phyloP scores from a whole-genome alignment of 176 grass and related monocot species.

The Echinochloa phyllopogon region DNA sequence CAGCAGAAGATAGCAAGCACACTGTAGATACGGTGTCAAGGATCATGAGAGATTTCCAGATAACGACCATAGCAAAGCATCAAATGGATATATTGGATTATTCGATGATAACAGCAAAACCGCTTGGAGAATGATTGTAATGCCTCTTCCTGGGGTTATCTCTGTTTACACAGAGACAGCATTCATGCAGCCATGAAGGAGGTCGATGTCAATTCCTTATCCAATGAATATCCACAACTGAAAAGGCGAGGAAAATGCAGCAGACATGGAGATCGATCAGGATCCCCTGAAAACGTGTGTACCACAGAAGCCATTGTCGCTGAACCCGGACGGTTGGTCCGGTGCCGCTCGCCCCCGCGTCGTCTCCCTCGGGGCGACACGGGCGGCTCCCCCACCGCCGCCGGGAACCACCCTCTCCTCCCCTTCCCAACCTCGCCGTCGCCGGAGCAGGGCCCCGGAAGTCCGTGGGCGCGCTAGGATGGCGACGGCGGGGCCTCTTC shows the following conservation, averaged over 20 bases:
- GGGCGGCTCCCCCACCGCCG: no score
- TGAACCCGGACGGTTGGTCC: neutral
- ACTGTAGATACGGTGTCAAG: constrained; percentile 3
- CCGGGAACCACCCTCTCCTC: no score
- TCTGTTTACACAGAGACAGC: neutral
- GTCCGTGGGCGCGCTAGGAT: no score
- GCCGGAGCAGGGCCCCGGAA: no score
- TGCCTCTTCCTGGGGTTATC: neutral
- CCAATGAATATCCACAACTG: neutral
- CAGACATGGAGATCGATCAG: constrained; percentile 18
- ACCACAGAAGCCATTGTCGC: neutral
- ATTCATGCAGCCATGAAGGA: neutral
- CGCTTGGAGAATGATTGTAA: neutral
- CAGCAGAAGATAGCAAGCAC: neutral
- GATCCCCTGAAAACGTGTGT: neutral
- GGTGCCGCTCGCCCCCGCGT: no score
- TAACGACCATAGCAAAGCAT: neutral
- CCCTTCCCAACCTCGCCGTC: no score
- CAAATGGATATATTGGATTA: neutral
- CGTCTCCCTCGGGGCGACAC: no score
- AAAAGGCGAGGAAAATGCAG: neutral
- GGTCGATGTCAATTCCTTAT: neutral
- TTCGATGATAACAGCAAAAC: neutral
- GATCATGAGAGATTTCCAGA: neutral
- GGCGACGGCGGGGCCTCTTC: no score